These are phyloP conservation scores for Porphyrellus cyaneotinctus DNA, from an alignment of 768 basidiomycete species.

Conservation along the genomic window DNA sequence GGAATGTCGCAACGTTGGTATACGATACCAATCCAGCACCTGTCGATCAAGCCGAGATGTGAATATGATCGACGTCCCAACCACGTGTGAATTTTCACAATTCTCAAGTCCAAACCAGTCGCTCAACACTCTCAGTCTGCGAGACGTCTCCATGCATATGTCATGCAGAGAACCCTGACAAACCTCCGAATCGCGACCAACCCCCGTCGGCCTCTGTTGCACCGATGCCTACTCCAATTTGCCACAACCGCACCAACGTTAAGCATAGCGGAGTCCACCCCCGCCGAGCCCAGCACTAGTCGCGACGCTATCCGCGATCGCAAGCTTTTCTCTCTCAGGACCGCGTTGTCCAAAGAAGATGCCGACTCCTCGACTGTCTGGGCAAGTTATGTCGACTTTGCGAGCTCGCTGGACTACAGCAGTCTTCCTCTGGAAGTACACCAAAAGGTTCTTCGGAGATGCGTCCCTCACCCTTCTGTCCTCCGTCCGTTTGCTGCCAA, in stretches of 20 bases:
- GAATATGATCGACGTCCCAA: neutral
- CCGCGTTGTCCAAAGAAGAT: conserved; percentile 30
- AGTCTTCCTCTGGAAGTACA: conserved; percentile 61
- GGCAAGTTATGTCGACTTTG: conserved; percentile 57
- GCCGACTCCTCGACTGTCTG: conserved; percentile 53
- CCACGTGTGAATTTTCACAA: conserved; percentile 16
- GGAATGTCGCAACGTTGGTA: too few relatives aligned
- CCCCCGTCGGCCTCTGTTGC: conserved; percentile 5
- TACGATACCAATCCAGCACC: too few relatives aligned
- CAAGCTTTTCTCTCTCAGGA: conserved; percentile 27
- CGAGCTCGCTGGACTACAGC: conserved; percentile 45
- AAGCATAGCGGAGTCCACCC: conserved; percentile 1
- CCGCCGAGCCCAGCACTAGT: conserved; percentile 3
- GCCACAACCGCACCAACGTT: conserved; percentile 9
- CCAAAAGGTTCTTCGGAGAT: conserved; percentile 64
- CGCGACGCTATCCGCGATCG: conserved; percentile 16
- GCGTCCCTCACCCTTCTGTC: conserved; percentile 45
- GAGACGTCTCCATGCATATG: conserved; percentile 11
- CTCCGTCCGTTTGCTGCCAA: conserved; percentile 45
- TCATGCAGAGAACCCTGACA: conserved; percentile 25
- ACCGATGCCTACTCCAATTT: conserved; percentile 5
- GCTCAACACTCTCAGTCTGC: neutral
- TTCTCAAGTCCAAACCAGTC: neutral
- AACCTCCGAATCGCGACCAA: conserved; percentile 14
- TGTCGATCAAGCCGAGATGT: too few relatives aligned